These are phyloP conservation scores for Mycena metata DNA, from an alignment of 768 basidiomycete genomes.

Conservation along the genomic window DNA sequence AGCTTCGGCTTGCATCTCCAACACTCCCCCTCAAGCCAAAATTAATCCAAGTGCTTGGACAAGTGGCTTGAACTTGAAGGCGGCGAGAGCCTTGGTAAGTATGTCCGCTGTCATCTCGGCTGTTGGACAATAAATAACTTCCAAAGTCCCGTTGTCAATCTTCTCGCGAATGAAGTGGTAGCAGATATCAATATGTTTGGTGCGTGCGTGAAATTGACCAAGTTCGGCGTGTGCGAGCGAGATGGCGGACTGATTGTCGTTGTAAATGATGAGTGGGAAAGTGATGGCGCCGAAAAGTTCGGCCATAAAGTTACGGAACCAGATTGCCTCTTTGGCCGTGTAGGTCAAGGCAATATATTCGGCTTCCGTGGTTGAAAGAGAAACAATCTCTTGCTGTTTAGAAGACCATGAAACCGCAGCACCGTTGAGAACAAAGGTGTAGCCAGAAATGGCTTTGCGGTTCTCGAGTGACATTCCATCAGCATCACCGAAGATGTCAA, in stretches of 20 bases:
- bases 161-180: conserved; percentile 27
- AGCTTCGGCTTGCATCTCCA: too few species aligned
- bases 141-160: conserved; percentile 5
- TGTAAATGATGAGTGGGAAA: conserved; percentile 34
- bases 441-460: conserved; percentile 23
- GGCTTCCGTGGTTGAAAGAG: conserved; percentile 25
- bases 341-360: conserved; percentile 27
- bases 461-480: conserved; percentile 27
- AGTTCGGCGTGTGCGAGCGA: conserved; percentile 24
- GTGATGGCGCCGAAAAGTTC: conserved; percentile 35
- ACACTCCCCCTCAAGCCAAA: too few species aligned
- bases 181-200: conserved; percentile 28
- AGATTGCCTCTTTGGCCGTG: conserved; percentile 41
- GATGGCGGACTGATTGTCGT: conserved; percentile 27
- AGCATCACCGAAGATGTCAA: conserved; percentile 24
- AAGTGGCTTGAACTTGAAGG: conserved; percentile 33
- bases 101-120: conserved; percentile 29
- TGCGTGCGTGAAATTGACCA: conserved; percentile 24
- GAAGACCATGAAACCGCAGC: conserved; percentile 36
- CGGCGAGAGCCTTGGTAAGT: conserved; percentile 26
- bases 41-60: too few species aligned
- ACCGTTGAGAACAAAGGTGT: conserved; percentile 38
- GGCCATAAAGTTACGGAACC: conserved; percentile 40
- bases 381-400: conserved; percentile 48
- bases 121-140: conserved; percentile 24